Base-by-base conservation (phyloP, 2,329 filamentous ascomycete species). In the Juglanconis sp. region DNA sequence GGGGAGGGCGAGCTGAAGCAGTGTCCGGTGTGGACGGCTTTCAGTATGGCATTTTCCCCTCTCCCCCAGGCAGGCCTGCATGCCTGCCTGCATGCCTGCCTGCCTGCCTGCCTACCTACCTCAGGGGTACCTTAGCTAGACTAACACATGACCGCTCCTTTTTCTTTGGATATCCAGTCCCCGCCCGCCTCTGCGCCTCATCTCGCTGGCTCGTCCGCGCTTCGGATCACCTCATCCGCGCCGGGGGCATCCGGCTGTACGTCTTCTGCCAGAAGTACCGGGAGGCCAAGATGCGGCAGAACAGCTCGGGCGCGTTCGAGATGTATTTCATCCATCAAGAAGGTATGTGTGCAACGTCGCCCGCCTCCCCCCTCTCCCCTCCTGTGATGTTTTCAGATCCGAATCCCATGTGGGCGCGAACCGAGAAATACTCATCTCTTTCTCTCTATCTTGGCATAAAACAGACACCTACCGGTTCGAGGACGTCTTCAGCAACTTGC, bases 21-120 rank as follows among this genome's bases (percentile, higher is more conserved):
- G 54, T 85, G 82, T 65, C 85, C 85, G 1, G 77, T 88, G 8
- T 88, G 85, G 85, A 87, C 85, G 2, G 84, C 85, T 2, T 88
- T 88, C 66, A 73, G 84, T 86, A 4, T 10, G 24, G 4, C 9
- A 4, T 34, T 44, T 9, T 30, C 36, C n/a, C 3, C 15, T 44
- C 3, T 34, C 17, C 17, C 17, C 46, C 46, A n/a, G n/a, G n/a
- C n/a, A n/a, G n/a, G n/a, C n/a, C n/a, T n/a, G n/a, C n/a, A n/a
- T n/a, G n/a, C n/a, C n/a, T n/a, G n/a, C n/a, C n/a, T n/a, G n/a
- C n/a, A n/a, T n/a, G n/a, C n/a, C n/a, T n/a, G n/a, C n/a, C n/a
- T n/a, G n/a, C n/a, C n/a, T n/a, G n/a, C n/a, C n/a, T n/a, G n/a
- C n/a, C n/a, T n/a, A n/a, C n/a, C n/a, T n/a, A n/a, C n/a, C n/a